These are phyloP conservation scores for Heterobasidion parviporum DNA, from an alignment of 1,284 basidiomycete genomes.

Conservation along the genomic window DNA sequence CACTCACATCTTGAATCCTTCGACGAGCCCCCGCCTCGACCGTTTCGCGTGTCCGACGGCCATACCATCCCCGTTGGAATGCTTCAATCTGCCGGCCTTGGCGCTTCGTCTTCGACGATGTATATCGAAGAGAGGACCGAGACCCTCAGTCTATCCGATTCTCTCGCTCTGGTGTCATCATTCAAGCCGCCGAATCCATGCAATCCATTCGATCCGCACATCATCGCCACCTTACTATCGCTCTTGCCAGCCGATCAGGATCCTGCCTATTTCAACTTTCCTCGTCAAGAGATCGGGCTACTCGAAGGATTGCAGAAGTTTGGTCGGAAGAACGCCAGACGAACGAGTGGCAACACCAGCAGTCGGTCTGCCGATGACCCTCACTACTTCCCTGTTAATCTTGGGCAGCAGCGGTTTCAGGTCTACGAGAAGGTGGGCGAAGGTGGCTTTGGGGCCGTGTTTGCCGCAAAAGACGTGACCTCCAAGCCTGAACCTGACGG, in stretches of 20 bases:
- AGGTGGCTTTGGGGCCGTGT: constrained; percentile 94
- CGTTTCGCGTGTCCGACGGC: constrained; percentile 11
- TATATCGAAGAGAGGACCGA: constrained; percentile 47
- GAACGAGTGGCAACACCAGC: constrained; percentile 37
- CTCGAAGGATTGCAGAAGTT: constrained; percentile 66
- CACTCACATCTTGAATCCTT: constrained; percentile 2
- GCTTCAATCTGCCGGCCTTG: neutral
- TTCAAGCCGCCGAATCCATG: constrained; percentile 82
- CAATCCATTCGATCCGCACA: constrained; percentile 73
- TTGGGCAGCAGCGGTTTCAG: constrained; percentile 58
- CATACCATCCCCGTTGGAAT: constrained; percentile 7
- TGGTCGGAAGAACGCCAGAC: constrained; percentile 42
- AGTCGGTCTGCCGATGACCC: constrained; percentile 31
- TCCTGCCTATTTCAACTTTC: constrained; percentile 60
- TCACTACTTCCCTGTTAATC: constrained; percentile 35
- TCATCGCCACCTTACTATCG: constrained; percentile 61
- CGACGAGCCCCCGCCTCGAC: constrained; percentile 6
- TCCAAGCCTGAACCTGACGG: constrained; percentile 11
- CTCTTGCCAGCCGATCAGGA: constrained; percentile 50
- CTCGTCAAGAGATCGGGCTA: constrained; percentile 42
- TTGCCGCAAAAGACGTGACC: constrained; percentile 68
- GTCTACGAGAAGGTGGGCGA: constrained; percentile 90
- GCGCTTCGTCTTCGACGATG: neutral
- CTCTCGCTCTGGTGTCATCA: constrained; percentile 47
- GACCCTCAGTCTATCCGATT: constrained; percentile 54